Evolutionary conservation across 108 stramenopile genomes (phyloP), one percentile per base, ranked within the genome.

Genomic region (Cyclotella sp.): DNA sequence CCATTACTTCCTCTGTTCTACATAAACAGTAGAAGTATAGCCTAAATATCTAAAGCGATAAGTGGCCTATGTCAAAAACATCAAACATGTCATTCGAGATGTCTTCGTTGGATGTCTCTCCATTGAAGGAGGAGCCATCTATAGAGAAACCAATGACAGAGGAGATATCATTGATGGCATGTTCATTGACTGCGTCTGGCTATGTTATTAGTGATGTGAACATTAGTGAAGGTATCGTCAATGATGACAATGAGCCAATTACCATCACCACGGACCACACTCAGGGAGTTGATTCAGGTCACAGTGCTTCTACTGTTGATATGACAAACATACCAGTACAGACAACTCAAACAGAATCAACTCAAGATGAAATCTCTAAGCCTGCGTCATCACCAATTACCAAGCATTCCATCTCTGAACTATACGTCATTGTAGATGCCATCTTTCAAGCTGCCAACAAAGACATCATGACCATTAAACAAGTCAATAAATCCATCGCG

Each of bases 391-490:
- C 22, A 14, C 0, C 63, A 2, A 7, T 46, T 60, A 5, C 16
- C 18, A 9, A 59, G 12, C 80, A 75, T 4, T 64, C 60, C 47
- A 55, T 51, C 21, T 11, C 29, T 18, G 51, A 81, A 18, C 27
- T 81, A 39, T 44, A 71, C 39, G n/a, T 18, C 16, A 40, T 71
- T 11, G 72, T 82, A 0, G 77, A 77, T 57, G 26, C 62, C 26
- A 62, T 82, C 14, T 82, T 73, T 62, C 26, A 57, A 9, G 51
- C 52, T 6, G 76, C 77, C 22, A 53, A 78, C 41, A 73, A 46
- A 39, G 64, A 82, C 65, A 78, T 44, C 46, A 72, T 82, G 70
- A 82, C 81, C 22, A 76, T 82, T 46, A 76, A 76, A 13, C 70
- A 72, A 47, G 63, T 82, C 0, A 49, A 73, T 30, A 47, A 72